Conservation (phyloP, 176 grass and related monocot genomes). For the Zizania latifolia region DNA sequence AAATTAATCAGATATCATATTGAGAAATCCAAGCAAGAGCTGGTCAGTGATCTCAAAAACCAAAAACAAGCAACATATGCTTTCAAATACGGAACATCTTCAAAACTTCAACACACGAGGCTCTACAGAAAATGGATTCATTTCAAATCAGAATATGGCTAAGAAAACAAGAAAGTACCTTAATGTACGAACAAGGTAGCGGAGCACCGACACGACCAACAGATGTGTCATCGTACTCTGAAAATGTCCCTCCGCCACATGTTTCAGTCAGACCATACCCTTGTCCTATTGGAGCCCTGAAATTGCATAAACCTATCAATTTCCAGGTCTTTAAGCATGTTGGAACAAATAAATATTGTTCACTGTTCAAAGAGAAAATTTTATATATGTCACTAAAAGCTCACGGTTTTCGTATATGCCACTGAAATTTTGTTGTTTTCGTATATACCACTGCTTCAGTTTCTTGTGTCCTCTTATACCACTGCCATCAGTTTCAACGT, state of each 20-base stretch:
- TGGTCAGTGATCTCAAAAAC: neutral
- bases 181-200: conserved; percentile 81
- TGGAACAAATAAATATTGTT: conserved; percentile 5
- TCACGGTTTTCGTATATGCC: too few species aligned
- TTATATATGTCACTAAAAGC: too few species aligned
- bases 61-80: neutral
- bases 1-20: conserved; percentile 7
- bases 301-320: conserved; percentile 36
- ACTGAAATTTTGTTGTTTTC: too few species aligned
- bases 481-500: too few species aligned
- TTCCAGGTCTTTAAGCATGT: neutral
- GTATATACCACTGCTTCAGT: too few species aligned
- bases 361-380: too few species aligned
- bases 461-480: too few species aligned
- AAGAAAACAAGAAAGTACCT: conserved; percentile 42
- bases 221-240: conserved; percentile 82
- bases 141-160: neutral
- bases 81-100: neutral
- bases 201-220: conserved; percentile 92
- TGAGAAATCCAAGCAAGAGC: neutral
- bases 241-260: conserved; percentile 91
- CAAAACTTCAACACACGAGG: neutral
- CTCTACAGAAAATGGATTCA: neutral
- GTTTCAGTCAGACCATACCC: conserved; percentile 98
- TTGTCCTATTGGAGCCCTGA: conserved; percentile 94